Evolutionary conservation across 2,329 filamentous ascomycete genomes (phyloP).

Genomic region (Fusarium sororula): DNA sequence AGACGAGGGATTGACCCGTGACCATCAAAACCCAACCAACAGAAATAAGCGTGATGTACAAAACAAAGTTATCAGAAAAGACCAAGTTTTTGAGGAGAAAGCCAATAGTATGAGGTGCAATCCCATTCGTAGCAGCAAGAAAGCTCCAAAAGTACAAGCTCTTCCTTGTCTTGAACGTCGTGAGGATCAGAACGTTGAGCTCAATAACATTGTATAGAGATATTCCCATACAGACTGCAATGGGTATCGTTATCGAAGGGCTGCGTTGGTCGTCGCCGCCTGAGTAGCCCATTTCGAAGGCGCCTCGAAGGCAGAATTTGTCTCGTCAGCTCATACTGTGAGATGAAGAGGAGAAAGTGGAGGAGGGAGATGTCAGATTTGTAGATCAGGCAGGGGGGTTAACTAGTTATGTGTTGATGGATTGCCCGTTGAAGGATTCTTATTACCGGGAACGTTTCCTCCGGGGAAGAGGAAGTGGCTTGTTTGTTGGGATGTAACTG

Average conservation of each 20-base stretch:
- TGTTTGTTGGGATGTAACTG: background rate
- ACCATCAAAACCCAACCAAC: slow-evolving; percentile 58
- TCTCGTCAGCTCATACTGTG: background rate
- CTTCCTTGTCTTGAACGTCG: slow-evolving; percentile 44
- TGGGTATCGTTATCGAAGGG: background rate
- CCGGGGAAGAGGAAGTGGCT: slow-evolving; percentile 2
- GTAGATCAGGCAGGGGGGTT: background rate
- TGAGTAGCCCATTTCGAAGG: slow-evolving; percentile 13
- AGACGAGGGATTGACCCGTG: slow-evolving; percentile 67
- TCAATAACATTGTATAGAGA: slow-evolving; percentile 48
- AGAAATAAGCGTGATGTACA: slow-evolving; percentile 42
- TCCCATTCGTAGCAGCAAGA: slow-evolving; percentile 45
- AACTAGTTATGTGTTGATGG: background rate
- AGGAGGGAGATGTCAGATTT: background rate
- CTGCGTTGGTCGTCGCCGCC: slow-evolving; percentile 7
- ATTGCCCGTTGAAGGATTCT: background rate
- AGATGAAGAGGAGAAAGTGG: background rate
- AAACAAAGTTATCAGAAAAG: slow-evolving; percentile 8
- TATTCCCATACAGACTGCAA: slow-evolving; percentile 33
- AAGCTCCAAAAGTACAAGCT: slow-evolving; percentile 53
- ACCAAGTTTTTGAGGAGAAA: slow-evolving; percentile 55
- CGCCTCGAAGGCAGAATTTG: background rate
- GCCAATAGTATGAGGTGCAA: slow-evolving; percentile 50
- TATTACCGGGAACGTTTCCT: background rate
- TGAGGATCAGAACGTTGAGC: slow-evolving; percentile 45